Conservation (phyloP, 176 grass and related monocot genomes). For the Ensete ventricosum region DNA sequence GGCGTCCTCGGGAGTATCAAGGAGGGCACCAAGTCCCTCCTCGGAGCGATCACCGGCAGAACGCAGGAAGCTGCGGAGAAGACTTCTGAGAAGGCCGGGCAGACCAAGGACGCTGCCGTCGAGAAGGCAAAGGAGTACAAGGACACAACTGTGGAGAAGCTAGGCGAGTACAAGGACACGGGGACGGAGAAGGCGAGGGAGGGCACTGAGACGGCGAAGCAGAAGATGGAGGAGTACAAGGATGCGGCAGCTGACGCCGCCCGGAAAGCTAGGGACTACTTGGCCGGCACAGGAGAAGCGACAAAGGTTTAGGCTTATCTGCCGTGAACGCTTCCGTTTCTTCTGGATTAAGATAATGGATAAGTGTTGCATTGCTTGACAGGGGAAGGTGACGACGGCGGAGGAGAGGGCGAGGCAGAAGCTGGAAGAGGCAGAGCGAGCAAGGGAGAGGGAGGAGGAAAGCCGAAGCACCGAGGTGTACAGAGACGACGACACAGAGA, state of each 20-base stretch:
- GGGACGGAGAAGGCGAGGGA: conserved; percentile 11
- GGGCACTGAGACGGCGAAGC: conserved; percentile 25
- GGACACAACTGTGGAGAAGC: conserved; percentile 27
- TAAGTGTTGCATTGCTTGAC: no score
- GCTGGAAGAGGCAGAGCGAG: conserved; percentile 21
- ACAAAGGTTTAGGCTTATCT: conserved; percentile 1
- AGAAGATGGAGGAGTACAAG: conserved; percentile 29
- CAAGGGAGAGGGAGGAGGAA: not conserved
- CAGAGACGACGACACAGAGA: not conserved
- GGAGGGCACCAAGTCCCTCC: conserved; percentile 43
- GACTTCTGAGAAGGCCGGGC: not conserved
- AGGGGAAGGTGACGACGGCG: conserved; percentile 25
- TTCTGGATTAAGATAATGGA: not conserved
- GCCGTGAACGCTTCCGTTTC: not conserved
- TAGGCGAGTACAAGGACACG: not conserved
- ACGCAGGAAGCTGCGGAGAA: conserved; percentile 18
- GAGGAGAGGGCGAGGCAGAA: conserved; percentile 25
- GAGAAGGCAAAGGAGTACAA: conserved; percentile 8
- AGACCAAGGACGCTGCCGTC: not conserved
- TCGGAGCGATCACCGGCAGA: conserved; percentile 30
- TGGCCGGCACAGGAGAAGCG: conserved; percentile 28
- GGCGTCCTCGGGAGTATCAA: conserved; percentile 57
- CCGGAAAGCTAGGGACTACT: conserved; percentile 23
- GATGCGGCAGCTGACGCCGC: conserved; percentile 26
- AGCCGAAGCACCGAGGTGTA: not conserved